phyloP scores from a whole-genome alignment of 116 monocot species.

The Zostera marina region DNA sequence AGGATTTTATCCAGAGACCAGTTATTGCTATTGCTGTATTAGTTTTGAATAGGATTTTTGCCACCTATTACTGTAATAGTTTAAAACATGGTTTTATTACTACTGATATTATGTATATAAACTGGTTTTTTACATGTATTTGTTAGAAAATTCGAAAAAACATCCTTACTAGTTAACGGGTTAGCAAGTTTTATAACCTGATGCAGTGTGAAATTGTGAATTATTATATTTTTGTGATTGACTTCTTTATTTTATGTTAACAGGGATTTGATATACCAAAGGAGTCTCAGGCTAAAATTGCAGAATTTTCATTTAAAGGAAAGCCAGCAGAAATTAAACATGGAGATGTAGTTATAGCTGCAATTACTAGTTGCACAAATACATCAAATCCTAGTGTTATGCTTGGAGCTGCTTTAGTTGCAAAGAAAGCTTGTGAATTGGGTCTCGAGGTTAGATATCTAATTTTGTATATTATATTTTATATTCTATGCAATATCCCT shows the following conservation, averaged over 20 bases:
- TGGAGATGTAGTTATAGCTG: conserved; percentile 91
- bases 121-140: too few relatives aligned
- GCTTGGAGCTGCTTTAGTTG: conserved; percentile 87
- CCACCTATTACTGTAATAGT: too few relatives aligned
- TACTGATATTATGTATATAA: too few relatives aligned
- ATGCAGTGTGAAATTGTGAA: too few relatives aligned
- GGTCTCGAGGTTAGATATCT: conserved; percentile 60
- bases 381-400: conserved; percentile 96
- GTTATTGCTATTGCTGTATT: too few relatives aligned
- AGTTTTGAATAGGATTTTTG: too few relatives aligned
- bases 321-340: conserved; percentile 59
- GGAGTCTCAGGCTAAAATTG: conserved; percentile 54
- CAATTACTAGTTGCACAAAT: conserved; percentile 90
- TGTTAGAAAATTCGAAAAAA: too few relatives aligned
- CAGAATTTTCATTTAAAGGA: conserved; percentile 60
- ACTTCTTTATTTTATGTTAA: neutral
- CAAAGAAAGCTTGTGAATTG: conserved; percentile 81
- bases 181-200: too few relatives aligned
- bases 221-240: conserved; percentile 2
- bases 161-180: too few relatives aligned
- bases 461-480: neutral
- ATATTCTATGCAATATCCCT: neutral
- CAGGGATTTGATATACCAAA: conserved; percentile 92
- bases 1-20: too few relatives aligned
- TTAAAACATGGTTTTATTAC: too few relatives aligned